Conservation (phyloP, 192 early-diverging fungal genomes). For the Phlyctochytrium planicorne region DNA sequence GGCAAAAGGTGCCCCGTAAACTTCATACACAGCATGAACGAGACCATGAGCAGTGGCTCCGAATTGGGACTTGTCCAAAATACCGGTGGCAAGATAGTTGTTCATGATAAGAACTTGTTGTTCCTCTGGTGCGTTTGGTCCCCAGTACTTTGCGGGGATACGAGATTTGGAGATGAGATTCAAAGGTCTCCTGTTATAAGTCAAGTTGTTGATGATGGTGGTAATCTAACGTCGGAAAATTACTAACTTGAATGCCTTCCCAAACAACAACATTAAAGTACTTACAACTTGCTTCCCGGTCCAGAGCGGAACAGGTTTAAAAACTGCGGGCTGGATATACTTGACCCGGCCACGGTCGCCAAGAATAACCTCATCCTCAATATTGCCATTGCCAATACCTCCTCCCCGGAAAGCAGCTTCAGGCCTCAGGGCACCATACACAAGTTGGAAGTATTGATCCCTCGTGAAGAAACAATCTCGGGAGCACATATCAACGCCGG, state of each 20-base stretch:
- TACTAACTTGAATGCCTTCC: neutral
- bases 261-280: conserved; percentile 1
- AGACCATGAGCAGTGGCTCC: conserved; percentile 90
- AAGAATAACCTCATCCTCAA: conserved; percentile 51
- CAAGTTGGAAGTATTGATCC: conserved; percentile 90
- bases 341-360: conserved; percentile 73
- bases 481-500: conserved; percentile 91
- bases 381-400: conserved; percentile 54
- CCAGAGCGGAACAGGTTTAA: conserved; percentile 87
- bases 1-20: conserved; percentile 86
- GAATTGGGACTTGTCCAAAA: conserved; percentile 97
- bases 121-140: conserved; percentile 73
- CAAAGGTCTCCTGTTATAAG: conserved; percentile 67
- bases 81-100: conserved; percentile 86
- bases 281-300: conserved; percentile 94
- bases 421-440: conserved; percentile 85
- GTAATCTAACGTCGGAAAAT: conserved; percentile 56
- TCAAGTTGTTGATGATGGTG: conserved; percentile 91
- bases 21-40: conserved; percentile 94
- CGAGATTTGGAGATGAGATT: conserved; percentile 88
- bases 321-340: conserved; percentile 82
- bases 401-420: conserved; percentile 65
- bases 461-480: conserved; percentile 85
- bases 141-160: conserved; percentile 86
- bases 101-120: conserved; percentile 82